A percentile compares a stretch with the other conserved stretches of the same genome.
phyloP scores from a whole-genome alignment of 2,329 filamentous ascomycete species.

The Periconia digitata region DNA sequence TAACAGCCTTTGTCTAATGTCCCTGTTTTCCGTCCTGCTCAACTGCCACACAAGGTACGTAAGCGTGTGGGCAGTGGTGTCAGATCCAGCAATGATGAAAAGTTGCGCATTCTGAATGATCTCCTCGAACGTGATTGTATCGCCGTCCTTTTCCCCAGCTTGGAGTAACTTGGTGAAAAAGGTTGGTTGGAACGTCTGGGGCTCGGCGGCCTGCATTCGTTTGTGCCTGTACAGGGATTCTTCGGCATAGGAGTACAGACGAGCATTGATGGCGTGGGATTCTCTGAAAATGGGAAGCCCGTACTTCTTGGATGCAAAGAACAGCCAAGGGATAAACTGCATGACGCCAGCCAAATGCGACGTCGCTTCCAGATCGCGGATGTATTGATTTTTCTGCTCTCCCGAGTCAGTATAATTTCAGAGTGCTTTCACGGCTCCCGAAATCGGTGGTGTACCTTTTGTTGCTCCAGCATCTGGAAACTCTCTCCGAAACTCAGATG shows the following conservation, averaged over 20 bases:
- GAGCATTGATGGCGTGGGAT: not conserved
- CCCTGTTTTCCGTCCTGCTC: constrained; percentile 21
- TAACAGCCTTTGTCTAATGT: constrained; percentile 6
- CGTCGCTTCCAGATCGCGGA: constrained; percentile 7
- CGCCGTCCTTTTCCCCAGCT: constrained; percentile 5
- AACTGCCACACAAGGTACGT: constrained; percentile 41
- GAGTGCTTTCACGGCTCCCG: too few relatives aligned
- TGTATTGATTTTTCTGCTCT: constrained; percentile 14
- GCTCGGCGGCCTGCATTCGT: constrained; percentile 6
- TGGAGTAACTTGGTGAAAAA: constrained; percentile 13
- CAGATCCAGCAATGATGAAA: constrained; percentile 38
- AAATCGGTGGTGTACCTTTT: constrained; percentile 42
- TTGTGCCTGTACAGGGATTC: constrained; percentile 12
- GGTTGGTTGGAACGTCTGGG: constrained; percentile 8
- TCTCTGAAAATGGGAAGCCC: constrained; percentile 8
- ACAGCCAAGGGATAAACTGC: constrained; percentile 3
- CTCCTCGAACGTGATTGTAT: constrained; percentile 7
- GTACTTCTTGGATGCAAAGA: not conserved
- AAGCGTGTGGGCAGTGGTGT: constrained; percentile 37
- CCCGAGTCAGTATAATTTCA: not conserved
- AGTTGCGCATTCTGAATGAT: constrained; percentile 39
- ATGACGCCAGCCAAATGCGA: not conserved
- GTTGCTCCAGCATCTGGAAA: constrained; percentile 55
- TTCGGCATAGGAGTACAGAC: constrained; percentile 8
- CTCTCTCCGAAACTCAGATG: constrained; percentile 60